phyloP scores from a whole-genome alignment of 352 stramenopile genomes.

The Halophytophthora polymorphica region DNA sequence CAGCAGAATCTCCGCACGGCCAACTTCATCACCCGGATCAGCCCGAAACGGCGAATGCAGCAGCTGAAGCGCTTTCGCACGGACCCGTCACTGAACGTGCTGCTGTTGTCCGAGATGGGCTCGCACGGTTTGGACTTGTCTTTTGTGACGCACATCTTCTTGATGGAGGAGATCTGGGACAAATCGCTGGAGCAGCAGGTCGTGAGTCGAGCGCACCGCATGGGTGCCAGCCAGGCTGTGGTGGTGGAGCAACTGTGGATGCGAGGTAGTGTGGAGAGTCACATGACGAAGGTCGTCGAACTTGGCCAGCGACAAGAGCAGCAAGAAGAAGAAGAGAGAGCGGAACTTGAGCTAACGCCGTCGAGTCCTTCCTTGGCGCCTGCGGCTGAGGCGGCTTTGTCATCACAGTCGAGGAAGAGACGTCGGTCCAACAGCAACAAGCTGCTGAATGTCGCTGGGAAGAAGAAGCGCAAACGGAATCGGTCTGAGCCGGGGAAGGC shows the following conservation, averaged over 20 bases:
- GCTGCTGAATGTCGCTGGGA: conserved; percentile 19
- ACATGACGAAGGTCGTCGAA: conserved; percentile 53
- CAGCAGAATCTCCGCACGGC: conserved; percentile 49
- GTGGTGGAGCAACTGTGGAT: conserved; percentile 90
- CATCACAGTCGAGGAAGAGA: conserved; percentile 16
- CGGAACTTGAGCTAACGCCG: too few relatives aligned
- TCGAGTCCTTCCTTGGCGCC: conserved; percentile 6
- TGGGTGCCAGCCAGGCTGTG: conserved; percentile 89
- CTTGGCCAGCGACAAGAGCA: too few relatives aligned
- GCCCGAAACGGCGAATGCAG: conserved; percentile 31
- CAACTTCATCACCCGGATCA: conserved; percentile 46
- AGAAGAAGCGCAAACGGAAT: conserved; percentile 20
- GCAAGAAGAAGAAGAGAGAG: conserved; percentile 1
- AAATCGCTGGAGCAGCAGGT: conserved; percentile 93
- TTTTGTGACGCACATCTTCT: conserved; percentile 97
- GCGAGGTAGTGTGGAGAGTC: conserved; percentile 68
- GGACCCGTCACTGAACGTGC: conserved; percentile 71
- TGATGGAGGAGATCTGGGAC: conserved; percentile 95
- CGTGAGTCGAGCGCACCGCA: conserved; percentile 92
- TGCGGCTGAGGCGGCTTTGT: conserved; percentile 9
- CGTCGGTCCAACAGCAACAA: conserved; percentile 1
- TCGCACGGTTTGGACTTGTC: conserved; percentile 94
- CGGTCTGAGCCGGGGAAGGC: conserved; percentile 6
- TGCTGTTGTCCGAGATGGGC: conserved; percentile 92
- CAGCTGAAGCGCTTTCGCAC: conserved; percentile 41